These are phyloP conservation scores for Didymella glomerata DNA, from an alignment of 2,329 filamentous ascomycete genomes.

Conservation along the genomic window DNA sequence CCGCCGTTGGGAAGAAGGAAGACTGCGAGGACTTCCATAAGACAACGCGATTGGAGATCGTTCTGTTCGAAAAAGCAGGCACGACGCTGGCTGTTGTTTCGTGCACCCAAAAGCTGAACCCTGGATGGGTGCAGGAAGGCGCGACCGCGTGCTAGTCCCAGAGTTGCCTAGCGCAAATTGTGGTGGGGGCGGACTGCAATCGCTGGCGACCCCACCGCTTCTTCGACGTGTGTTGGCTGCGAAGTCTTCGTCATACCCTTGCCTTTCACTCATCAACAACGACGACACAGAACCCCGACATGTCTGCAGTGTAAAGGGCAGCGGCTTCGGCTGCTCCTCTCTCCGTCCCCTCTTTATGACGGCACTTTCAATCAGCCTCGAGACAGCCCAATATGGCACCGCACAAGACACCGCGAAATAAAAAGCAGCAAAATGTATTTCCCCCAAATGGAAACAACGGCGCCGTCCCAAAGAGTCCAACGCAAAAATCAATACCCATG, in stretches of 20 bases:
- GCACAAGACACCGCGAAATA: conserved; percentile 55
- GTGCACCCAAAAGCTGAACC: conserved; percentile 18
- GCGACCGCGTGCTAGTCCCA: conserved; percentile 30
- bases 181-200: conserved; percentile 29
- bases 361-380: conserved; percentile 45
- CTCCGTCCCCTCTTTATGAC: conserved; percentile 44
- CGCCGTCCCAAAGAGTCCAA: conserved; percentile 35
- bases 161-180: conserved; percentile 20
- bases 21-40: conserved; percentile 16
- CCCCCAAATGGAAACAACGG: conserved; percentile 38
- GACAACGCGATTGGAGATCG: conserved; percentile 1
- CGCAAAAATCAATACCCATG: conserved; percentile 41
- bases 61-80: conserved; percentile 2
- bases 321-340: conserved; percentile 59
- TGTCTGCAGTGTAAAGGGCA: conserved; percentile 55
- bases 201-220: conserved; percentile 35
- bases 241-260: conserved; percentile 33
- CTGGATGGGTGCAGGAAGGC: conserved; percentile 26
- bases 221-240: conserved; percentile 37
- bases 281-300: conserved; percentile 28
- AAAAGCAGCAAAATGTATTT: conserved; percentile 47
- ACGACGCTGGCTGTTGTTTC: conserved; percentile 27
- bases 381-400: conserved; percentile 57
- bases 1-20: not conserved
- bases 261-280: conserved; percentile 25